A percentile compares a stretch with the other conserved stretches of the same genome.
Conservation (phyloP, 495 filamentous ascomycete genomes). For the Podospora didyma region DNA sequence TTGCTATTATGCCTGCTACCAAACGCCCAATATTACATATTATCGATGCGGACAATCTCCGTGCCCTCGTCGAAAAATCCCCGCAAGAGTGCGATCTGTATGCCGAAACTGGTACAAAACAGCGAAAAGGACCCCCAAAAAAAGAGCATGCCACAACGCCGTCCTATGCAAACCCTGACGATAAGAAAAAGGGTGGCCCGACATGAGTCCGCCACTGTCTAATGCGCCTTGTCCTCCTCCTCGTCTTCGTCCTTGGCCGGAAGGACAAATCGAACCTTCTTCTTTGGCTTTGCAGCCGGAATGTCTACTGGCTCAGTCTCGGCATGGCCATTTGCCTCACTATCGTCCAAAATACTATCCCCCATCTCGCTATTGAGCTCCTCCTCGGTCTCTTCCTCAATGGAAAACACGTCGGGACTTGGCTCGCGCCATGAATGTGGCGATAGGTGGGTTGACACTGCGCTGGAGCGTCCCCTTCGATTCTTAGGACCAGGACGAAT, state of each 20-base stretch:
- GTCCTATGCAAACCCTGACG: constrained; percentile 1
- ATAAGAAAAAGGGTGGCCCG: background rate
- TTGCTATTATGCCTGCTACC: too few relatives aligned
- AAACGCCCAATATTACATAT: too few relatives aligned
- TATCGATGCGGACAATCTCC: too few relatives aligned
- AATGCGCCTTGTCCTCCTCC: background rate
- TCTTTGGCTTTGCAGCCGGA: constrained; percentile 44
- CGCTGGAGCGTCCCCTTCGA: constrained; percentile 1
- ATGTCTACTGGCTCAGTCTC: constrained; percentile 35
- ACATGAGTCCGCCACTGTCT: too few relatives aligned
- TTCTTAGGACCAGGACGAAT: background rate
- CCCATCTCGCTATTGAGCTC: constrained; percentile 36
- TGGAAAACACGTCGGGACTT: constrained; percentile 49
- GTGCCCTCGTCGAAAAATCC: background rate
- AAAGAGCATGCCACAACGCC: background rate
- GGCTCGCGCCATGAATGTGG: constrained; percentile 47
- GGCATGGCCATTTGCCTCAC: constrained; percentile 11
- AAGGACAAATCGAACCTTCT: constrained; percentile 48
- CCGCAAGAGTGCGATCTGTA: background rate
- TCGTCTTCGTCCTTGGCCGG: constrained; percentile 29
- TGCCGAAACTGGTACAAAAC: background rate
- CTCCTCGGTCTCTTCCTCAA: constrained; percentile 47
- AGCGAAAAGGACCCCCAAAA: background rate
- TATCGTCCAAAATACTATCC: constrained; percentile 19
- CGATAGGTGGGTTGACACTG: constrained; percentile 23